phyloP scores from a whole-genome alignment of 2,329 filamentous ascomycete genomes.

The Sarocladiaceae sp. region DNA sequence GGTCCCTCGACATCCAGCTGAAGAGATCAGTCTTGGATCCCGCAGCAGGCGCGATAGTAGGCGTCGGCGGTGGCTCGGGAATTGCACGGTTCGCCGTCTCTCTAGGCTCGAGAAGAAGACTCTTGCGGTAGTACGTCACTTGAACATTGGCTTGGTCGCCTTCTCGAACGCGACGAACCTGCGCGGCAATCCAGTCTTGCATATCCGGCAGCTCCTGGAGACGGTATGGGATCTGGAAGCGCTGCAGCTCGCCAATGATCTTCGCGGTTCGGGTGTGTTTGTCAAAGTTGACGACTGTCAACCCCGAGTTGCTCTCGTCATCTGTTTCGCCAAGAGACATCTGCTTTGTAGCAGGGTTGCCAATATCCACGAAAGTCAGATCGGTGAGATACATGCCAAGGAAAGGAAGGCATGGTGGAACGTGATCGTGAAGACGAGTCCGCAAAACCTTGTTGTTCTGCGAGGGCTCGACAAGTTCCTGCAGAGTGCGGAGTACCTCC shows the following conservation, averaged over 20 bases:
- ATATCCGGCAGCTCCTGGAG: constrained; percentile 78
- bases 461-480: constrained; percentile 79
- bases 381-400: constrained; percentile 96
- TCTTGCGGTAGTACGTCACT: constrained; percentile 69
- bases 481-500: constrained; percentile 68
- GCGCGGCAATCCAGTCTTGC: constrained; percentile 84
- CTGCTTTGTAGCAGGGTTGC: constrained; percentile 79
- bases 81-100: constrained; percentile 35
- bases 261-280: constrained; percentile 92
- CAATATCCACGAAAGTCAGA: constrained; percentile 90
- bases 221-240: constrained; percentile 90
- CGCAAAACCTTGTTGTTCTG: constrained; percentile 88
- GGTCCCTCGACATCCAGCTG: constrained; percentile 45
- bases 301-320: constrained; percentile 58
- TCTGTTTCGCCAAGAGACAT: constrained; percentile 46
- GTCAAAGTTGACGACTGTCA: constrained; percentile 93
- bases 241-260: constrained; percentile 91
- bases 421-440: constrained; percentile 73
- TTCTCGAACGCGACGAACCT: constrained; percentile 70
- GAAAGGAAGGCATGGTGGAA: constrained; percentile 90
- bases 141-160: constrained; percentile 49
- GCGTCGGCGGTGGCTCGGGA: constrained; percentile 26
- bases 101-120: constrained; percentile 73
- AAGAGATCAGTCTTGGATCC: constrained; percentile 33
- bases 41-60: constrained; percentile 24